A percentile compares a stretch with the other conserved stretches of the same genome.
Evolutionary conservation across 305 asterid species (phyloP).

Genomic region (Fraxinus paxiana): DNA sequence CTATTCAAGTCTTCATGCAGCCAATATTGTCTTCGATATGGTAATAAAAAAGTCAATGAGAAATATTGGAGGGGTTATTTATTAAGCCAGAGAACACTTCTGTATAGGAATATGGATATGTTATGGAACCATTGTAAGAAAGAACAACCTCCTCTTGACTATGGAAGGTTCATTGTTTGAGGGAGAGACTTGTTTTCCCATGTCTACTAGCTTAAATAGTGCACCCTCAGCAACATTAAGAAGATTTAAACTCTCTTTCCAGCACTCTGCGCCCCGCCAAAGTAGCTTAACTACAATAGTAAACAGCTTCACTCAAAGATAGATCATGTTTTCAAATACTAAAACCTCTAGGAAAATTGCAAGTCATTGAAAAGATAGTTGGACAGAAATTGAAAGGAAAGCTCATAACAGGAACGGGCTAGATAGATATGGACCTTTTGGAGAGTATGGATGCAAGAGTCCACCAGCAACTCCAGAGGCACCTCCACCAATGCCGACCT

Average conservation of each 20-base stretch:
- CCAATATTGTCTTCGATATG: background rate
- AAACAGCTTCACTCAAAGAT: slow-evolving; percentile 20
- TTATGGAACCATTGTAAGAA: background rate
- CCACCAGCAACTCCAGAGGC: slow-evolving; percentile 99
- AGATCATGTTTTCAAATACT: background rate
- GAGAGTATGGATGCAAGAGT: slow-evolving; percentile 93
- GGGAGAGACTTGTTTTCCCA: slow-evolving; percentile 25
- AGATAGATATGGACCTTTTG: slow-evolving; percentile 56
- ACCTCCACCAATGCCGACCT: slow-evolving; percentile 91
- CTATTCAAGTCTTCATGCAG: background rate
- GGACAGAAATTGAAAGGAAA: background rate
- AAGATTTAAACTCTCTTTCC: slow-evolving; percentile 83
- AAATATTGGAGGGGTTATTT: background rate
- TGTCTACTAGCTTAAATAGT: slow-evolving; percentile 26
- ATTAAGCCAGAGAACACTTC: background rate
- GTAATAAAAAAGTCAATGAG: background rate
- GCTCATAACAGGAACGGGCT: slow-evolving; percentile 9
- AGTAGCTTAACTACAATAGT: slow-evolving; percentile 72
- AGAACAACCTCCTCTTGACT: slow-evolving; percentile 65
- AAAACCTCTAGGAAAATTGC: background rate
- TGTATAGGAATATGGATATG: background rate
- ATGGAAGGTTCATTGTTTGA: slow-evolving; percentile 36
- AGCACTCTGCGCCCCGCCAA: slow-evolving; percentile 84
- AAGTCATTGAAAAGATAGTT: slow-evolving; percentile 8
- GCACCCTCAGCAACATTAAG: slow-evolving; percentile 69